Conservation (phyloP, 2,329 filamentous ascomycete genomes). For the Botrytis tulipae region DNA sequence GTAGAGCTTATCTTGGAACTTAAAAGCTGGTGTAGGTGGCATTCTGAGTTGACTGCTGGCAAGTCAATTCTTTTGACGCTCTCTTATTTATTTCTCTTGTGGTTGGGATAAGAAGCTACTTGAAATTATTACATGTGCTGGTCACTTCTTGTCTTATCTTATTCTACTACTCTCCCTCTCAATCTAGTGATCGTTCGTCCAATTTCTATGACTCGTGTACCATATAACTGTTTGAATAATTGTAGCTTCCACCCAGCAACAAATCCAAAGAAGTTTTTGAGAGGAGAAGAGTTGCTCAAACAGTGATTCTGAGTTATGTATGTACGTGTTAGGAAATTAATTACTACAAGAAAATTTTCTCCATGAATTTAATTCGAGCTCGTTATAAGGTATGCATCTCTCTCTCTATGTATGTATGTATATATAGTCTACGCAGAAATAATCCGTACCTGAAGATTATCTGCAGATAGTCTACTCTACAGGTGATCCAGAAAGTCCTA, state of each 20-base stretch:
- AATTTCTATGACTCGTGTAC: neutral
- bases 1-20: neutral
- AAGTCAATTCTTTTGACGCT: neutral
- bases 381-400: neutral
- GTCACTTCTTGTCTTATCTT: neutral
- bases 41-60: neutral
- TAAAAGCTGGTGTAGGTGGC: neutral
- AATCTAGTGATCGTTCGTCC: neutral
- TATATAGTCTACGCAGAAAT: no score
- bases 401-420: no score
- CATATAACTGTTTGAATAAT: neutral
- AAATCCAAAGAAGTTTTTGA: neutral
- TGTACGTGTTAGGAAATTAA: neutral
- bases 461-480: no score
- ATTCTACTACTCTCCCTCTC: neutral
- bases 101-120: no score
- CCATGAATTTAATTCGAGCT: neutral
- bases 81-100: neutral
- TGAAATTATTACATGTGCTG: neutral
- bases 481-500: no score
- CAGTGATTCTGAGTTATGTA: neutral
- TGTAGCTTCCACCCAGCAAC: rapidly evolving
- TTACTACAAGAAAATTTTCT: neutral
- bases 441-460: no score
- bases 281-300: neutral